phyloP scores from a whole-genome alignment of 2,329 filamentous ascomycete genomes.

The Xylaria sp. region DNA sequence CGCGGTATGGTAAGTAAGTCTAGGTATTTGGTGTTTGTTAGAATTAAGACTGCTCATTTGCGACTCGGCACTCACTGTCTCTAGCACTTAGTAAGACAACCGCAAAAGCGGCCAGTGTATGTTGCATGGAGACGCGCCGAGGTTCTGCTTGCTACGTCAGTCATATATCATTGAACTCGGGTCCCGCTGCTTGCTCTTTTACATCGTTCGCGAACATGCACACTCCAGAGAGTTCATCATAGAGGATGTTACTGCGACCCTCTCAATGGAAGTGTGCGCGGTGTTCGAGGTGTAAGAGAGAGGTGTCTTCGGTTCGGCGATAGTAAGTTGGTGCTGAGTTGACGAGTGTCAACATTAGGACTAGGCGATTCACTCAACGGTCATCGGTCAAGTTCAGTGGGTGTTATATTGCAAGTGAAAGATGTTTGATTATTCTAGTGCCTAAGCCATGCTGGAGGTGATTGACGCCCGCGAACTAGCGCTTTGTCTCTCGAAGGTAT shows the following conservation, averaged over 20 bases:
- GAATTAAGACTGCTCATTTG: background rate
- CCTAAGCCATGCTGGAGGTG: background rate
- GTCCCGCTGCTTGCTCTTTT: background rate
- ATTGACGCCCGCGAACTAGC: background rate
- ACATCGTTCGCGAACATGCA: background rate
- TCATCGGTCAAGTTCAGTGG: background rate
- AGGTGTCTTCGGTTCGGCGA: background rate
- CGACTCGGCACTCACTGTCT: background rate
- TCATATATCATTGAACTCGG: background rate
- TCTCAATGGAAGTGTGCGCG: background rate
- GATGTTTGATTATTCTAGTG: background rate
- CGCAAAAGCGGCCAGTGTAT: background rate
- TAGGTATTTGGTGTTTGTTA: background rate
- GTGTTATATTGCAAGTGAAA: constrained; percentile 4
- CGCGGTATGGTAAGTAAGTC: background rate
- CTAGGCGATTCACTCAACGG: constrained; percentile 1
- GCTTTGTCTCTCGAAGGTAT: background rate
- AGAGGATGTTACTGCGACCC: background rate
- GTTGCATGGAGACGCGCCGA: background rate
- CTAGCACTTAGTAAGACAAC: background rate
- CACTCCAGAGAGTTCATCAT: background rate
- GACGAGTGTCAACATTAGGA: constrained; percentile 2
- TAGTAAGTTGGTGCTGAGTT: background rate
- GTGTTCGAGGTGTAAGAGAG: background rate
- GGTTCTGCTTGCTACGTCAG: background rate